Base-by-base conservation (phyloP, 768 basidiomycete genomes). In the Boletus vermiculosoides region DNA sequence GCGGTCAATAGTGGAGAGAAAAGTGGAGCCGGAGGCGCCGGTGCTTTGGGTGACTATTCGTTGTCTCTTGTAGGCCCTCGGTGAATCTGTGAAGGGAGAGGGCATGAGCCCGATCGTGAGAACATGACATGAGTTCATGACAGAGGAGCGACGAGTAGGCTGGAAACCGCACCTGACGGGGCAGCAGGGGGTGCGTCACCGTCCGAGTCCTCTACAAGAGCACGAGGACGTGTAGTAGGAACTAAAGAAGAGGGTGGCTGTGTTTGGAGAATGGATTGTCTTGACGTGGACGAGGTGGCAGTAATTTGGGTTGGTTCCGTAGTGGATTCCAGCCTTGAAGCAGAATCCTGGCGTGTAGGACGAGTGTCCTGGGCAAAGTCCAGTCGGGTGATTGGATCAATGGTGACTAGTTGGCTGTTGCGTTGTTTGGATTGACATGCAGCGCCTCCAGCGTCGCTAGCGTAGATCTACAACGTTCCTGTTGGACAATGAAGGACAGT, bases 61-160 rank as follows among this genome's bases (percentile, higher is more conserved):
- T 77, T 86, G 86, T 78, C 87, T 80, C 79, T 89, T 89, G 74
- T 80, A 80, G 63, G 84, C 83, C 71, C 85, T 77, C 53, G 78
- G 60, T 60, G 73, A 73, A 73, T 84, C 84, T 73, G 76, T 60
- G 69, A 55, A 56, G 25, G 36, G 52, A 44, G 44, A 53, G 37
- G 12, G 33, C 4, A 36, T 30, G n/a, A 22, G 30, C 9, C 39
- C 51, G 44, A 40, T 31, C 50, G 50, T 20, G 5, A 50, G 20
- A 30, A 40, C 22, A 20, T 30, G 28, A 11, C 5, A 22, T 60
- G 61, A 58, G 60, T 52, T 39, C 31, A 33, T 10, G 28, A 25
- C 15, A 36, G 40, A 25, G 22, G 31, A 41, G 40, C 2, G 16
- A 39, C n/a, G 10, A 45, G 33, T 4, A n/a, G 31, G 50, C 30